Evolutionary conservation across 2,329 filamentous ascomycete species (phyloP).

Genomic region (Shiraia bambusicola): DNA sequence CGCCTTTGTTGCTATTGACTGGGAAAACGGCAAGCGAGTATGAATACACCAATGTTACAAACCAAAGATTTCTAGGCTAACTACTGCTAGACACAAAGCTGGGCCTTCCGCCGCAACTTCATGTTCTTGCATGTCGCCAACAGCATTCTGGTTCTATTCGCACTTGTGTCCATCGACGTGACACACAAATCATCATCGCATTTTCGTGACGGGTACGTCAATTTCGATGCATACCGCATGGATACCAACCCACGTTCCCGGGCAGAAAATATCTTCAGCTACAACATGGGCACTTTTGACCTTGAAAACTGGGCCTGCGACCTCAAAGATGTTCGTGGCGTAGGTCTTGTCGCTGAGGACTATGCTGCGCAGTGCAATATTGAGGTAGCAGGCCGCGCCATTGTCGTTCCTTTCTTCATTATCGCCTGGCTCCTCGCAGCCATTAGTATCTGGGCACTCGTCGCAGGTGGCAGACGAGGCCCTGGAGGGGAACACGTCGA

Average conservation of each 20-base stretch:
- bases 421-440: slow-evolving; percentile 21
- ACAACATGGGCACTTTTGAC: slow-evolving; percentile 39
- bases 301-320: slow-evolving; percentile 42
- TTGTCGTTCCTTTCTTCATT: slow-evolving; percentile 36
- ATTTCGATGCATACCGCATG: slow-evolving; percentile 20
- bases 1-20: slow-evolving; percentile 26
- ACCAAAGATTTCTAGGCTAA: no score
- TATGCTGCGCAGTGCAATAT: slow-evolving; percentile 32
- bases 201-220: slow-evolving; percentile 30
- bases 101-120: slow-evolving; percentile 37
- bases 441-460: slow-evolving; percentile 25
- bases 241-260: slow-evolving; percentile 5
- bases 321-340: slow-evolving; percentile 23
- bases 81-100: slow-evolving; percentile 30
- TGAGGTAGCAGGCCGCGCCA: slow-evolving; percentile 30
- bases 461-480: slow-evolving; percentile 21
- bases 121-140: slow-evolving; percentile 38
- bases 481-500: slow-evolving; percentile 26
- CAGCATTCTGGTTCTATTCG: slow-evolving; percentile 32
- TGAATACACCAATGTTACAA: background rate
- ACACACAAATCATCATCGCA: slow-evolving; percentile 34
- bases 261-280: slow-evolving; percentile 22
- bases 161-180: slow-evolving; percentile 32
- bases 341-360: slow-evolving; percentile 28
- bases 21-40: slow-evolving; percentile 31